Evolutionary conservation across 331 rosid genomes (phyloP).

Genomic region (Malus hybrid): DNA sequence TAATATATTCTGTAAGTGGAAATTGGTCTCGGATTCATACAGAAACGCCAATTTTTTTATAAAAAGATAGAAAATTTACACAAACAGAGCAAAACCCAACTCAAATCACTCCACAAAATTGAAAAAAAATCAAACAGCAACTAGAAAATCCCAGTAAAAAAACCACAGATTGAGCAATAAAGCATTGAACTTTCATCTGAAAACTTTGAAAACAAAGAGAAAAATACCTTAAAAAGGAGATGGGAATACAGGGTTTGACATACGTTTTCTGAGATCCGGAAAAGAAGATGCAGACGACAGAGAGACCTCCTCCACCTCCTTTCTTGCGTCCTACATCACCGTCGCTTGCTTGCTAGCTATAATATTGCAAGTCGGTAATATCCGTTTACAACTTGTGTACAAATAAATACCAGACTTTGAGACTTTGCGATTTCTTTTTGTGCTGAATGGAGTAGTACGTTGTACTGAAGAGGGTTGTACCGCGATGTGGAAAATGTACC

Average conservation of each 20-base stretch:
- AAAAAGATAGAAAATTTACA: not conserved
- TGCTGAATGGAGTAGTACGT: not conserved
- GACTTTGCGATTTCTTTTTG: not conserved
- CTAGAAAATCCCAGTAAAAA: not conserved
- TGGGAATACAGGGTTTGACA: slow-evolving; percentile 7
- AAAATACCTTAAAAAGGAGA: slow-evolving; percentile 4
- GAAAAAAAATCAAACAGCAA: not conserved
- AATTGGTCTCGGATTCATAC: not conserved
- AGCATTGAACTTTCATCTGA: not conserved
- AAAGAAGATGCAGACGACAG: not conserved
- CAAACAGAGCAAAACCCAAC: slow-evolving; percentile 2
- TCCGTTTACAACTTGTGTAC: not conserved
- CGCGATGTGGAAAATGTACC: not conserved
- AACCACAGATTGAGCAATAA: not conserved
- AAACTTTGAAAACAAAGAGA: not conserved
- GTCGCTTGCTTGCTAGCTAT: not conserved
- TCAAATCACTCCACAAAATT: not conserved
- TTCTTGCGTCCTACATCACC: slow-evolving; percentile 16
- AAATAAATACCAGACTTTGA: not conserved
- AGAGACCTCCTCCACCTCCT: not conserved
- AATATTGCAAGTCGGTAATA: not conserved
- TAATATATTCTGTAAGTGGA: not conserved
- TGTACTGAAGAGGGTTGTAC: not conserved
- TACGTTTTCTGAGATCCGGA: not conserved
- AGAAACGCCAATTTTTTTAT: not conserved